Conservation (phyloP, 805 yeast genomes). For the Lipomyces japonicus region DNA sequence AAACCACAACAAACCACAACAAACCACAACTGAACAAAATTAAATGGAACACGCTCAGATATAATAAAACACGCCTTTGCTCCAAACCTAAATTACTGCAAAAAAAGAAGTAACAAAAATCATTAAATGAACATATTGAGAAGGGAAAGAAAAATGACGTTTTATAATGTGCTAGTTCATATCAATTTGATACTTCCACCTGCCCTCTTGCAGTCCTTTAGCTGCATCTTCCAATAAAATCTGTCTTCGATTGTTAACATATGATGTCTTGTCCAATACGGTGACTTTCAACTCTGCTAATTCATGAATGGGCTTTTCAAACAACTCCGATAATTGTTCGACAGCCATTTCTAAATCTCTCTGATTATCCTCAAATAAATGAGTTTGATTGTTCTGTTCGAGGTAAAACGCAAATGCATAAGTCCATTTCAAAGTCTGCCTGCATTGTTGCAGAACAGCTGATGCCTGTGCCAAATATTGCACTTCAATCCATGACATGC, state of each 20-base stretch:
- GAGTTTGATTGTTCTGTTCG: slow-evolving; percentile 48
- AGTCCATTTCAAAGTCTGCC: slow-evolving; percentile 85
- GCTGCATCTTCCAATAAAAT: slow-evolving; percentile 46
- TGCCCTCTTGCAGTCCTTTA: slow-evolving; percentile 42
- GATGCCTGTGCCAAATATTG: slow-evolving; percentile 77
- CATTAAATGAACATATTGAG: too few species aligned
- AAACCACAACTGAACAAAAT: too few species aligned
- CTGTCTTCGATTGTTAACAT: slow-evolving; percentile 43
- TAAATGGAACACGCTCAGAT: too few species aligned
- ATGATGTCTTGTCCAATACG: slow-evolving; percentile 45
- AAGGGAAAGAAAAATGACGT: too few species aligned
- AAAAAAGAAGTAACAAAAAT: too few species aligned
- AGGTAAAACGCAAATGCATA: slow-evolving; percentile 76
- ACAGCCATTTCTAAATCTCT: slow-evolving; percentile 59
- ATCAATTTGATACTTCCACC: slow-evolving; percentile 36
- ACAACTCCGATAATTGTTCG: slow-evolving; percentile 62
- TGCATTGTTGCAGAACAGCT: slow-evolving; percentile 57
- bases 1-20: too few species aligned
- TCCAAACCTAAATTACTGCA: too few species aligned
- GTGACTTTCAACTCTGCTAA: slow-evolving; percentile 42
- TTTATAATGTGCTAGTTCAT: too few species aligned
- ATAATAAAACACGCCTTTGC: too few species aligned
- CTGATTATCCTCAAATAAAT: slow-evolving; percentile 69
- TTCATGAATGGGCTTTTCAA: slow-evolving; percentile 42
- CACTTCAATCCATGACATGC: slow-evolving; percentile 81